A percentile compares a stretch with the other conserved stretches of the same genome.
phyloP scores from a whole-genome alignment of 352 stramenopile genomes.

The Phytophthora cactorum region DNA sequence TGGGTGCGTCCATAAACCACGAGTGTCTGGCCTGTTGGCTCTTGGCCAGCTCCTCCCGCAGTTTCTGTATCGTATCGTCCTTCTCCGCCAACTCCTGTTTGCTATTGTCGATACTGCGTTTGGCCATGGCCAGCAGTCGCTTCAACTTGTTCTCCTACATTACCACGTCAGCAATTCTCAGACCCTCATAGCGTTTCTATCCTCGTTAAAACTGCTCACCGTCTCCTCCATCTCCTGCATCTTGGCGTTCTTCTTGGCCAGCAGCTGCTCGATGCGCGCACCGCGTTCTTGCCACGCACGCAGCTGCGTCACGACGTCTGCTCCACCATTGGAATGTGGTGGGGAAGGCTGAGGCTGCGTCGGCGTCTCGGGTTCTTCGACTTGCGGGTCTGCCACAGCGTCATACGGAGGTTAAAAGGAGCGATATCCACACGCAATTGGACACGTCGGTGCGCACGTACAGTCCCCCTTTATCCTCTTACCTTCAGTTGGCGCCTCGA shows the following conservation, averaged over 20 bases:
- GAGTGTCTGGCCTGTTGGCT: constrained; percentile 46
- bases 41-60: constrained; percentile 56
- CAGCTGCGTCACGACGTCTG: constrained; percentile 39
- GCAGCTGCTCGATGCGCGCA: constrained; percentile 61
- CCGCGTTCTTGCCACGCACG: constrained; percentile 68
- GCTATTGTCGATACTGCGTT: constrained; percentile 90
- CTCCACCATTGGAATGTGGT: constrained; percentile 27
- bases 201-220: constrained; percentile 25
- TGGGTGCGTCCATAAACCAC: constrained; percentile 56
- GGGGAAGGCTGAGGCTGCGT: constrained; percentile 22
- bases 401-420: neutral
- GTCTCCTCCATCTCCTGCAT: constrained; percentile 84
- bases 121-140: constrained; percentile 84
- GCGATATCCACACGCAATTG: neutral
- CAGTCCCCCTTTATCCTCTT: constrained; percentile 18
- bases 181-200: neutral
- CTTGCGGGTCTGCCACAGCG: constrained; percentile 13
- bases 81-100: constrained; percentile 82
- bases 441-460: constrained; percentile 1
- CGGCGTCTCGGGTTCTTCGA: constrained; percentile 14
- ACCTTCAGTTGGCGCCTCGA: constrained; percentile 22
- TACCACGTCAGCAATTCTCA: constrained; percentile 2
- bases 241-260: constrained; percentile 73
- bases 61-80: constrained; percentile 52
- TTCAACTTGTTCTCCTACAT: constrained; percentile 81